These are phyloP conservation scores for barrel medic (Medicago truncatula) DNA, from an alignment of 306 rosid species.

Conservation along the genomic window MtrunA17r5.0-ANR NC_053048.1:177501-178000, in stretches of 20 bases:
- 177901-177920: slow-evolving; percentile 40
- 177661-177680: slow-evolving; percentile 14
- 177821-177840: slow-evolving; percentile 99
- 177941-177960: slow-evolving; percentile 73
- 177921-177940: slow-evolving; percentile 69
- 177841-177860: slow-evolving; percentile 91
- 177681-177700: slow-evolving; percentile 22
- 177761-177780: slow-evolving; percentile 20
- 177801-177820: slow-evolving; percentile 49
- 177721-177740: slow-evolving; percentile 11
- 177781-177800: slow-evolving; percentile 29
- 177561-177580: not conserved
- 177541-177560: not conserved
- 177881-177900: slow-evolving; percentile 16
- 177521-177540: slow-evolving; percentile 15
- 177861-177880: slow-evolving; percentile 26
- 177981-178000: slow-evolving; percentile 76
- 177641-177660: slow-evolving; percentile 8
- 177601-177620: slow-evolving; percentile 34
- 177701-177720: not conserved
- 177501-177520: not conserved
- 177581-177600: slow-evolving; percentile 13
- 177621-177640: slow-evolving; percentile 12
- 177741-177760: slow-evolving; percentile 18
- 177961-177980: slow-evolving; percentile 83